Percentiles rank a stretch among this genome's conserved stretches.
Evolutionary conservation across 306 rosid species (phyloP).

Genomic region (Alnus rubra): DNA sequence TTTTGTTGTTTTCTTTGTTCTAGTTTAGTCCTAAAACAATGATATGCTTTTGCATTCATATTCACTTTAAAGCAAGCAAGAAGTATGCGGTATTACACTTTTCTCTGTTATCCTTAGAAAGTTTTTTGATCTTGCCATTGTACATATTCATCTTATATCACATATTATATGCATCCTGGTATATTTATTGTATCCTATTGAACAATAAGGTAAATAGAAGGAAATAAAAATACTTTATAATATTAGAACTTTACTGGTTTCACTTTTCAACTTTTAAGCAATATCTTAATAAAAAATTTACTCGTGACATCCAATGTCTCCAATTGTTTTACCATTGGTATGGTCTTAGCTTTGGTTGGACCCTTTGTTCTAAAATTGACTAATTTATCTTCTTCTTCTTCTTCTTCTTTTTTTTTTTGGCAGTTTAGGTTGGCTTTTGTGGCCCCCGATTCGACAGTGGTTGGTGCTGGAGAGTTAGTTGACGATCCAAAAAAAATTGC

Average conservation of each 20-base stretch:
- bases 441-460: constrained; percentile 75
- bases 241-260: background rate
- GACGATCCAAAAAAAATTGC: constrained; percentile 82
- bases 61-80: background rate
- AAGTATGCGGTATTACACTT: background rate
- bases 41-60: background rate
- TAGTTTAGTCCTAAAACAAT: background rate
- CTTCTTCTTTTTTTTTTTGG: constrained; percentile 26
- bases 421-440: constrained; percentile 93
- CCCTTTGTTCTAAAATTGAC: constrained; percentile 10
- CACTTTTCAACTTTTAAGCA: background rate
- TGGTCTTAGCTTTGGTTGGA: constrained; percentile 8
- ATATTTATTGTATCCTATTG: background rate
- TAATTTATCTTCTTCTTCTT: constrained; percentile 10
- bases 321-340: background rate
- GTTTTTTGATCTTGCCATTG: background rate
- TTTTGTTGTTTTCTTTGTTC: background rate
- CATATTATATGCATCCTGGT: background rate
- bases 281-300: background rate
- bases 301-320: background rate
- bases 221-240: background rate
- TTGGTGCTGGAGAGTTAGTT: constrained; percentile 88
- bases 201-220: background rate
- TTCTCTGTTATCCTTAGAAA: background rate
- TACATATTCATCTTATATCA: background rate